Conservation (phyloP, 1,284 basidiomycete genomes). For the Phellopilus nigrolimitatus region DNA sequence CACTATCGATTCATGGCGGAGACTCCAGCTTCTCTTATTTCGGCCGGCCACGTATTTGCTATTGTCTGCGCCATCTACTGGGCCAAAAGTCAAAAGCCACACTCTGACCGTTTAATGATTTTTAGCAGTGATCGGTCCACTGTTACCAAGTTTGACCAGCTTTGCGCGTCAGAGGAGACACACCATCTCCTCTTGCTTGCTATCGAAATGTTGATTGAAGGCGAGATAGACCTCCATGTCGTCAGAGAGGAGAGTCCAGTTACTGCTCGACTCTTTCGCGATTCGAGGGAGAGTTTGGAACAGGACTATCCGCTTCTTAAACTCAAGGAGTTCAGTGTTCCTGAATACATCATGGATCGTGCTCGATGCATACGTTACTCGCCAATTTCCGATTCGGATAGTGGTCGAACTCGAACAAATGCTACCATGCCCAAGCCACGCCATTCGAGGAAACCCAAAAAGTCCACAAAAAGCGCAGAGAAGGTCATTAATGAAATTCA, state of each 20-base stretch:
- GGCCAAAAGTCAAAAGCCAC: neutral
- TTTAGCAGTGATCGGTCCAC: slow-evolving; percentile 2
- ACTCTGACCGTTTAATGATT: slow-evolving; percentile 1
- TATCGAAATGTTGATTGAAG: slow-evolving; percentile 3
- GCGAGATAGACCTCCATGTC: slow-evolving; percentile 4
- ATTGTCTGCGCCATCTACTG: slow-evolving; percentile 7
- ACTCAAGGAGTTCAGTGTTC: neutral
- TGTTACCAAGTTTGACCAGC: neutral
- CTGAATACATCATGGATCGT: neutral
- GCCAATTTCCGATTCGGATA: too few species aligned
- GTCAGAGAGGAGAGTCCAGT: slow-evolving; percentile 1
- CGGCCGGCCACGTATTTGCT: slow-evolving; percentile 5
- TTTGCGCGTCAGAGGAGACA: neutral
- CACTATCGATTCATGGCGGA: neutral
- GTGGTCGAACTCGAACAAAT: too few species aligned
- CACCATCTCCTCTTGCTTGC: slow-evolving; percentile 6
- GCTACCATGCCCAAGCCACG: too few species aligned
- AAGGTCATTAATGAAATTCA: too few species aligned
- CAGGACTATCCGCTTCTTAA: neutral
- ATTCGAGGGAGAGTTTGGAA: neutral
- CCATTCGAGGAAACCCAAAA: too few species aligned
- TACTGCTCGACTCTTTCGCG: neutral
- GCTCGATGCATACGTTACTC: neutral
- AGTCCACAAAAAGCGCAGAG: too few species aligned
- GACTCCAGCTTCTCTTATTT: neutral